Conservation (phyloP, 83 land plant genomes). For the Larix sibirica region DNA sequence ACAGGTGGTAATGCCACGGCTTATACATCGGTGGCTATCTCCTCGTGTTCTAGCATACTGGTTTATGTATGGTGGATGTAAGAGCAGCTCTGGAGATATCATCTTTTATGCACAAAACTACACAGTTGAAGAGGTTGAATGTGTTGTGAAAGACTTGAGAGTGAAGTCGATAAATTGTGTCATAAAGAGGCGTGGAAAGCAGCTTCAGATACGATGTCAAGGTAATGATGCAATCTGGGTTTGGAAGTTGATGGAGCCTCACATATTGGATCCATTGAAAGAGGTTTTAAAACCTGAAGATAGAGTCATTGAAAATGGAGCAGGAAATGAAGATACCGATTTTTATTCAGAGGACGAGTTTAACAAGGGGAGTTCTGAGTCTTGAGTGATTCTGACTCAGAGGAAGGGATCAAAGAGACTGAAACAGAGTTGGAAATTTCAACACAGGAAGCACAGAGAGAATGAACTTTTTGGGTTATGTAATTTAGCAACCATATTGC, state of each 20-base stretch:
- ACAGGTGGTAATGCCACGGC: slow-evolving; percentile 61
- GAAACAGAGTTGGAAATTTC: neutral
- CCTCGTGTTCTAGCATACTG: slow-evolving; percentile 89
- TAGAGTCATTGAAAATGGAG: neutral
- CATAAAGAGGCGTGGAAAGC: slow-evolving; percentile 48
- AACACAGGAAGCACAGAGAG: neutral
- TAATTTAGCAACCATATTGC: neutral
- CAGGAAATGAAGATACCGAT: neutral
- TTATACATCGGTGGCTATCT: slow-evolving; percentile 86
- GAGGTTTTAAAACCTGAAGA: slow-evolving; percentile 40
- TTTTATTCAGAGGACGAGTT: neutral
- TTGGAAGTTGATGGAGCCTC: slow-evolving; percentile 81
- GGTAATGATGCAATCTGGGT: slow-evolving; percentile 62
- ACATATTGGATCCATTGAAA: slow-evolving; percentile 57
- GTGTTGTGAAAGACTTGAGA: slow-evolving; percentile 60
- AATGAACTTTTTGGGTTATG: neutral
- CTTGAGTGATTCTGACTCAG: neutral
- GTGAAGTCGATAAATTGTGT: slow-evolving; percentile 61
- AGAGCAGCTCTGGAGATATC: slow-evolving; percentile 65
- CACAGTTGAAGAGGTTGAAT: slow-evolving; percentile 56
- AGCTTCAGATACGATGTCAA: slow-evolving; percentile 62
- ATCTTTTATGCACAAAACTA: slow-evolving; percentile 65
- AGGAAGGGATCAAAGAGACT: neutral
- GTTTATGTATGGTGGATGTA: slow-evolving; percentile 94
- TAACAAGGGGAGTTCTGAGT: neutral